These are phyloP conservation scores for Colletotrichum nymphaeae DNA, from an alignment of 2,329 filamentous ascomycete genomes.

Conservation along the genomic window DNA sequence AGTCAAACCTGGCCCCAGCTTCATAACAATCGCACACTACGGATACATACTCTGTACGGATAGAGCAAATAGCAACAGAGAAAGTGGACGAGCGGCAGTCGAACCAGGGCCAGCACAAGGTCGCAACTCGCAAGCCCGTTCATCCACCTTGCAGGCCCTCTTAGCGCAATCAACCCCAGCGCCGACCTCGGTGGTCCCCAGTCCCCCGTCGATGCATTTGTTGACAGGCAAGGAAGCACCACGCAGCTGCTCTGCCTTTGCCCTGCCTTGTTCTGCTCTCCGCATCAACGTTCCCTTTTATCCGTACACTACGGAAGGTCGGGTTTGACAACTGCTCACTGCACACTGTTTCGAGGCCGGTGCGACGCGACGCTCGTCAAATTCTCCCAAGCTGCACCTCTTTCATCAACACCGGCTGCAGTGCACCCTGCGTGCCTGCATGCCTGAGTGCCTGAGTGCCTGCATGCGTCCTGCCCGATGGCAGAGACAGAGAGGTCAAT, in stretches of 20 bases:
- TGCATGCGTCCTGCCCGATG: constrained; percentile 1
- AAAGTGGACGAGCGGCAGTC: neutral
- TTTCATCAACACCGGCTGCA: constrained; percentile 19
- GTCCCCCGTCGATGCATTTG: constrained; percentile 9
- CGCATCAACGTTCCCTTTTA: neutral
- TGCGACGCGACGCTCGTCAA: constrained; percentile 18
- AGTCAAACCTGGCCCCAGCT: constrained; percentile 5
- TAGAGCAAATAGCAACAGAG: neutral
- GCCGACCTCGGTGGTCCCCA: constrained; percentile 32
- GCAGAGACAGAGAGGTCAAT: neutral
- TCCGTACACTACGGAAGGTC: too few relatives aligned
- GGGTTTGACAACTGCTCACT: neutral
- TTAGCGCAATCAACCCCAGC: constrained; percentile 7
- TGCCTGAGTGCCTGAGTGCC: neutral
- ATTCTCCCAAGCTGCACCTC: neutral
- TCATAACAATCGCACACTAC: neutral
- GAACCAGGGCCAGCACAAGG: constrained; percentile 4
- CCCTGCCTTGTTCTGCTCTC: constrained; percentile 3
- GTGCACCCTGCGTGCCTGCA: constrained; percentile 8
- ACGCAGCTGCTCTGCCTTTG: neutral
- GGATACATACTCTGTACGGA: neutral
- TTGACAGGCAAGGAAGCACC: constrained; percentile 12
- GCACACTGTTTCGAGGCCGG: neutral
- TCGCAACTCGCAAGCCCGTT: neutral
- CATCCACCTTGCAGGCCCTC: constrained; percentile 19